A percentile compares a stretch with the other conserved stretches of the same genome.
These are phyloP conservation scores for Backusella australiensis DNA, from an alignment of 192 early-diverging fungal genomes.

Conservation along the genomic window DNA sequence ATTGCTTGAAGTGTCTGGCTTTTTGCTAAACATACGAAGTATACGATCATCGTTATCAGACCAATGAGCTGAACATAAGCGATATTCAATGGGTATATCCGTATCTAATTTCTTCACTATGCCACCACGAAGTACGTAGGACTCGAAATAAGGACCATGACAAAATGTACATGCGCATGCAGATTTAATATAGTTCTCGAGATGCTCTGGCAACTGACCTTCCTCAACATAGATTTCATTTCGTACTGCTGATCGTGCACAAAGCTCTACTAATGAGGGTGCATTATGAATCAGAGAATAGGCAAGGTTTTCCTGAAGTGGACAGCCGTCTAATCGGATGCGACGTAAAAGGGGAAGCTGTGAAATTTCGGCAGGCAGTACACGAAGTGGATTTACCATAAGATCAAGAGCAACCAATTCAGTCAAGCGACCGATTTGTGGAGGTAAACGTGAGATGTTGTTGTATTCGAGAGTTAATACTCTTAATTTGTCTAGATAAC, in stretches of 20 bases:
- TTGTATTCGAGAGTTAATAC: conserved; percentile 62
- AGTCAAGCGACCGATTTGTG: conserved; percentile 59
- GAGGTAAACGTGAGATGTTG: conserved; percentile 55
- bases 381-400: conserved; percentile 61
- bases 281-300: conserved; percentile 39
- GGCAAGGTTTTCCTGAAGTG: conserved; percentile 35
- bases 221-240: neutral
- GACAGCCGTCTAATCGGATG: conserved; percentile 56
- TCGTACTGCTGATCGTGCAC: conserved; percentile 60
- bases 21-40: conserved; percentile 49
- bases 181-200: conserved; percentile 62
- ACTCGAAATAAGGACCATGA: conserved; percentile 77
- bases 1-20: neutral
- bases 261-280: conserved; percentile 74
- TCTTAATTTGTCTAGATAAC: conserved; percentile 60
- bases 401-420: conserved; percentile 65
- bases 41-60: conserved; percentile 64
- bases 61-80: conserved; percentile 74
- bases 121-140: conserved; percentile 56
- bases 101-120: conserved; percentile 58
- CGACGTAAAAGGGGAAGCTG: conserved; percentile 66
- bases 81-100: conserved; percentile 61
- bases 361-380: conserved; percentile 71
- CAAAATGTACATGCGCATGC: conserved; percentile 71
- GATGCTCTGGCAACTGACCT: conserved; percentile 35